Conservation (phyloP, 148 eudicot genomes). For the Amaranthus hypochondriacus region DNA sequence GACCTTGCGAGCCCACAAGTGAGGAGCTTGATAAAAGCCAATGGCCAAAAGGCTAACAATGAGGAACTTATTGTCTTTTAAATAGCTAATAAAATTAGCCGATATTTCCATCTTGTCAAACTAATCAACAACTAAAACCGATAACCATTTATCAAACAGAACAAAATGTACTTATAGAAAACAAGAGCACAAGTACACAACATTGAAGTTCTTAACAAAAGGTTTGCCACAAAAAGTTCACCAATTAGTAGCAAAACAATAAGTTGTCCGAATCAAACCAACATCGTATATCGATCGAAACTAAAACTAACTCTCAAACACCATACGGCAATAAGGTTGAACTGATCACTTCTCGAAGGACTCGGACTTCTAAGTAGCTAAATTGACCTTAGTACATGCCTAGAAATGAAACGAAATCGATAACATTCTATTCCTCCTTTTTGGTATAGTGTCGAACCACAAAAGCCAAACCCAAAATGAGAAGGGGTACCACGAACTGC, state of each 20-base stretch:
- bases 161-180: too few species aligned
- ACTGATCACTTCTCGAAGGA: conserved; percentile 7
- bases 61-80: too few species aligned
- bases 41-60: too few species aligned
- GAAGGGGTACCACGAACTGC: conserved; percentile 63
- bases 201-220: neutral
- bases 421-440: conserved; percentile 47
- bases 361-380: conserved; percentile 7
- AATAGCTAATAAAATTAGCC: too few species aligned
- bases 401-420: conserved; percentile 4
- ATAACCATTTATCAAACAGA: too few species aligned
- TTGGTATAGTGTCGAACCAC: conserved; percentile 65
- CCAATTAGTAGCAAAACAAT: neutral
- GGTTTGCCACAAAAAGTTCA: conserved; percentile 10
- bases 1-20: too few species aligned
- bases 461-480: conserved; percentile 73
- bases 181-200: neutral
- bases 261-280: neutral
- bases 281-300: neutral
- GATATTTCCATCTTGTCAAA: too few species aligned
- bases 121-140: too few species aligned
- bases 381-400: conserved; percentile 5
- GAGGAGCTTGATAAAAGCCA: too few species aligned
- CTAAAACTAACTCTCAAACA: conserved; percentile 6
- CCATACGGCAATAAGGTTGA: neutral